These are phyloP conservation scores for Aspergillus indologenus DNA, from an alignment of 495 filamentous ascomycete species.

Conservation along the genomic window DNA sequence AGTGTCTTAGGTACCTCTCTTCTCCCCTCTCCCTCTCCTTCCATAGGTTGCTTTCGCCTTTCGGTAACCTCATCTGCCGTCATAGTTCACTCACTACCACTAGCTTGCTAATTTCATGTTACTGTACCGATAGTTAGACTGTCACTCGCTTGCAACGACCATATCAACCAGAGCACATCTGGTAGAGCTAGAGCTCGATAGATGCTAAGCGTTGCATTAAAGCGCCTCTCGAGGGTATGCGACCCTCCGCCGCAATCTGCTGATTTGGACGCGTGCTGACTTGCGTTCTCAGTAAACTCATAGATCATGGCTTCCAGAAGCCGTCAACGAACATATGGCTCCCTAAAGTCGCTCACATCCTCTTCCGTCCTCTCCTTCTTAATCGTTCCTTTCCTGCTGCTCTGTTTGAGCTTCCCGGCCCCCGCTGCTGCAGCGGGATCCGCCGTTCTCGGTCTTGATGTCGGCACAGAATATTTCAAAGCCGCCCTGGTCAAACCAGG, in stretches of 20 bases:
- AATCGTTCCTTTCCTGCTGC: slow-evolving; percentile 45
- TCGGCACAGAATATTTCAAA: slow-evolving; percentile 97
- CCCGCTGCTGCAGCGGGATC: slow-evolving; percentile 60
- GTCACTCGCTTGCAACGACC: background rate
- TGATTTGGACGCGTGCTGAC: background rate
- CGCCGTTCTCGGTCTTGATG: slow-evolving; percentile 86
- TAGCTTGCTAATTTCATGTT: background rate
- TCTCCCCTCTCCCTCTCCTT: background rate
- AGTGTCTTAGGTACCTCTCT: slow-evolving; percentile 1
- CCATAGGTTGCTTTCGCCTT: background rate
- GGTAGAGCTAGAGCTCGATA: background rate
- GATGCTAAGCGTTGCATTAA: background rate
- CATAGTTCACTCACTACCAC: slow-evolving; percentile 4
- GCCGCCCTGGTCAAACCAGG: slow-evolving; percentile 95
- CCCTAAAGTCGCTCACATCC: slow-evolving; percentile 18
- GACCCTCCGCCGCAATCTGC: background rate
- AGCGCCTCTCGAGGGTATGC: background rate
- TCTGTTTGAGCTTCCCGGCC: slow-evolving; percentile 56
- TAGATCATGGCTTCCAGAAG: slow-evolving; percentile 50
- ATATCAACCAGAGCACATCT: background rate
- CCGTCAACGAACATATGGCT: slow-evolving; percentile 37
- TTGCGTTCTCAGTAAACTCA: slow-evolving; percentile 24
- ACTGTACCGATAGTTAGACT: background rate
- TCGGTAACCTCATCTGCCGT: background rate
- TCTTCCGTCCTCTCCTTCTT: slow-evolving; percentile 39